A percentile compares a stretch with the other conserved stretches of the same genome.
These are phyloP conservation scores for Amphicarpaea edgeworthii DNA, from an alignment of 306 rosid species.

Conservation along the genomic window DNA sequence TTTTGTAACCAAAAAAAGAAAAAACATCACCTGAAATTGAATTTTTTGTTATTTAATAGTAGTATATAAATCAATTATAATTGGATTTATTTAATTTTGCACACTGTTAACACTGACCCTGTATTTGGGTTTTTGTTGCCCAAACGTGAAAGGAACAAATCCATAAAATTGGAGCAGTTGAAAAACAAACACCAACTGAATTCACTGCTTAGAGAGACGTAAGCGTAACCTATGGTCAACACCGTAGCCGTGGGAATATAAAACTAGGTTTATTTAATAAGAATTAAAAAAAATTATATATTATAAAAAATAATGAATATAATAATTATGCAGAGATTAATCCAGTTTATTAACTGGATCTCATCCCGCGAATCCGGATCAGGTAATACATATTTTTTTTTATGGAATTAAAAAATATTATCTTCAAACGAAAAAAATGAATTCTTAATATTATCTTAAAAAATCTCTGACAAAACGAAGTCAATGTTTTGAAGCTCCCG, in stretches of 20 bases:
- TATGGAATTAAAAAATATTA: constrained; percentile 1
- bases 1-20: too few species aligned
- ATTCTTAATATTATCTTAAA: neutral
- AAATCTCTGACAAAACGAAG: neutral
- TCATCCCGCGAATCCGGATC: constrained; percentile 22
- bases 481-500: neutral
- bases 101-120: neutral
- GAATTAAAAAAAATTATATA: neutral
- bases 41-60: too few species aligned
- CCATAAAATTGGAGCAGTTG: neutral
- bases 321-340: neutral
- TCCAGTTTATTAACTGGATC: neutral
- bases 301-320: too few species aligned
- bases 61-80: too few species aligned
- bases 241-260: neutral
- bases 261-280: neutral
- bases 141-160: neutral
- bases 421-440: neutral
- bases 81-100: neutral
- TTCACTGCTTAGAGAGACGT: neutral
- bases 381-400: neutral
- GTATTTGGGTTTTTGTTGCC: too few species aligned
- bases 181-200: neutral
- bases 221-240: neutral
- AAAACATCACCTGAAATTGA: too few species aligned